Evolutionary conservation across 2,329 filamentous ascomycete species (phyloP), one percentile per base, ranked within the genome.

Genomic region (Arthrobotrys megalospora): DNA sequence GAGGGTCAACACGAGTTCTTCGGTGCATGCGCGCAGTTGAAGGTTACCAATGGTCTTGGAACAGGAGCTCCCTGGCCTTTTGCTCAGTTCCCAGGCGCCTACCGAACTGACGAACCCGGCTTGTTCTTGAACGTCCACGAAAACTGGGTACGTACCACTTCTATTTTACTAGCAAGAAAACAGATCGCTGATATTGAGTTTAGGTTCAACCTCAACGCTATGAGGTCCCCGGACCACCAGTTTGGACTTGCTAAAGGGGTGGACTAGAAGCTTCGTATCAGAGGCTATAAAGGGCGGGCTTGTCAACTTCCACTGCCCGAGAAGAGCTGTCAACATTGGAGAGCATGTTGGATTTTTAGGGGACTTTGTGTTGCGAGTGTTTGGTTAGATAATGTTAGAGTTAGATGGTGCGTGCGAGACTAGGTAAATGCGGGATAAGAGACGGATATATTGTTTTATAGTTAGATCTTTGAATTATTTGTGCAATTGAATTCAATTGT

Each of bases 21-120:
- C 80, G 84, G 86, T 53, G 83, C 83, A 3, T 87, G 86, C 80
- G 85, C 85, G 0, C 86, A 87, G 83, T 80, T 87, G 69, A 84
- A 83, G 71, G 83, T 87, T 60, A 83, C 82, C 6, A 83, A 84
- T 7, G 83, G 83, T 16, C 84, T 84, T 1, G 84, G 85, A 3
- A 83, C 75, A 43, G 84, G 62, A 6, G 81, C 65, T 2, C 85
- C 85, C 0, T 73, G 81, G 0, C 84, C 85, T 2, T 84, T 84
- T 14, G 81, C 83, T 12, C 2, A 45, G 63, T 86, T 86, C 75
- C 85, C 85, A 4, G 86, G 85, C 73, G 80, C 86, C 82, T 84
- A 81, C 32, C 55, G 65, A 1, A 69, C 69, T 28, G 76, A 73
- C 41, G 80, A 81, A 10, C 76, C 80, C 2, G 80, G 80, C 6